Percentiles rank a stretch among this genome's conserved stretches.
phyloP scores from a whole-genome alignment of 352 stramenopile genomes.

The Phytophthora rubi region DNA sequence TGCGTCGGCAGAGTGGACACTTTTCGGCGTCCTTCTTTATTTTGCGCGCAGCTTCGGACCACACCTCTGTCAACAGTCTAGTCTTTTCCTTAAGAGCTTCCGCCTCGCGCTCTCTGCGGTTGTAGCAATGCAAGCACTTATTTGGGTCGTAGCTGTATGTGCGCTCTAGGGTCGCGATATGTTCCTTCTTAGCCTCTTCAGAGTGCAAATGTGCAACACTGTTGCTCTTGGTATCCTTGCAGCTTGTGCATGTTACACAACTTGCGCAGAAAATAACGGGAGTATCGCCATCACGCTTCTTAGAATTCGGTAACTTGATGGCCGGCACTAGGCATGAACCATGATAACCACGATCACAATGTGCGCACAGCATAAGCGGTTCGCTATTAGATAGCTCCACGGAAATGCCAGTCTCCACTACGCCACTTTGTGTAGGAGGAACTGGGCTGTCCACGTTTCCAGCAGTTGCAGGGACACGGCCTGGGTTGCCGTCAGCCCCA shows the following conservation, averaged over 20 bases:
- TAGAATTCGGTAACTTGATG: slow-evolving; percentile 33
- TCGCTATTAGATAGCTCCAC: slow-evolving; percentile 21
- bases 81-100: slow-evolving; percentile 56
- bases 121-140: slow-evolving; percentile 68
- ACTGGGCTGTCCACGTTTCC: slow-evolving; percentile 28
- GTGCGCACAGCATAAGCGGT: slow-evolving; percentile 44
- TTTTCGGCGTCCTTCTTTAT: slow-evolving; percentile 72
- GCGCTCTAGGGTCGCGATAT: slow-evolving; percentile 37
- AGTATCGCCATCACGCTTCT: slow-evolving; percentile 21
- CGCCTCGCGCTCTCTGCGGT: slow-evolving; percentile 57
- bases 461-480: slow-evolving; percentile 22
- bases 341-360: slow-evolving; percentile 68
- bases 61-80: slow-evolving; percentile 65
- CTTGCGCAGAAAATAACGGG: slow-evolving; percentile 63
- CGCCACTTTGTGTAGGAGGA: slow-evolving; percentile 7
- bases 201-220: slow-evolving; percentile 16
- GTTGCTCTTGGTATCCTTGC: slow-evolving; percentile 29
- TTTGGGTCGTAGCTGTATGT: slow-evolving; percentile 71
- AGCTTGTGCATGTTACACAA: slow-evolving; percentile 73
- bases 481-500: slow-evolving; percentile 6
- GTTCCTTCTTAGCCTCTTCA: slow-evolving; percentile 31
- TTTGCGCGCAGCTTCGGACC: slow-evolving; percentile 54
- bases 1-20: slow-evolving; percentile 76
- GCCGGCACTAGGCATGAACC: slow-evolving; percentile 55
- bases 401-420: slow-evolving; percentile 6